phyloP scores from a whole-genome alignment of 179 eudicot species.

The Dionaea muscipula region DNA sequence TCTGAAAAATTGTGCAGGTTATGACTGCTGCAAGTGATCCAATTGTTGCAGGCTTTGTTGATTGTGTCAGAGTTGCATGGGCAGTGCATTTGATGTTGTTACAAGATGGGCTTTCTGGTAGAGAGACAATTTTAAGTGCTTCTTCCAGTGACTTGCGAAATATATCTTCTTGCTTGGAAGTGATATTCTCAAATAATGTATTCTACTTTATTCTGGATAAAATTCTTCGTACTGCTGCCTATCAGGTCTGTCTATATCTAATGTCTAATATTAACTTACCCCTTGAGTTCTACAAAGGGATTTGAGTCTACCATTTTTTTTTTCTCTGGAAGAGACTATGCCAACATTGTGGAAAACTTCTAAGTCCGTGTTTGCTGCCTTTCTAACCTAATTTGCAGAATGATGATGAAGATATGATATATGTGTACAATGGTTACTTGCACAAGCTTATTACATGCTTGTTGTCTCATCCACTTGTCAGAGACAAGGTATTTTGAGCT shows the following conservation, averaged over 20 bases:
- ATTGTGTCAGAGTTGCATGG: slow-evolving; percentile 84
- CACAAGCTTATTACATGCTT: slow-evolving; percentile 84
- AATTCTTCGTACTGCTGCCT: slow-evolving; percentile 79
- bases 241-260: slow-evolving; percentile 47
- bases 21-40: slow-evolving; percentile 51
- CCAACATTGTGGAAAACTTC: background rate
- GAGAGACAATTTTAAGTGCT: slow-evolving; percentile 36
- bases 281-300: no score
- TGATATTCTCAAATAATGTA: slow-evolving; percentile 56
- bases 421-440: slow-evolving; percentile 91
- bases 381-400: slow-evolving; percentile 40
- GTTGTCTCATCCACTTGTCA: slow-evolving; percentile 80
- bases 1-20: slow-evolving; percentile 33
- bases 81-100: slow-evolving; percentile 64
- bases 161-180: slow-evolving; percentile 64
- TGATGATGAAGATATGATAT: slow-evolving; percentile 89
- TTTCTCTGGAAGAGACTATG: slow-evolving; percentile 4
- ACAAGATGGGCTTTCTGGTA: slow-evolving; percentile 40
- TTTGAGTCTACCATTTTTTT: background rate
- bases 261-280: background rate
- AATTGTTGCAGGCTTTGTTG: slow-evolving; percentile 55
- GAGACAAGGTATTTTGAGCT: slow-evolving; percentile 69
- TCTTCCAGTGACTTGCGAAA: slow-evolving; percentile 39
- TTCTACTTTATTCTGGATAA: slow-evolving; percentile 74
- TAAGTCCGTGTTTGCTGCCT: no score